Evolutionary conservation across 2,329 filamentous ascomycete species (phyloP), one percentile per base, ranked within the genome.

Genomic region (Seiridium cupressi): DNA sequence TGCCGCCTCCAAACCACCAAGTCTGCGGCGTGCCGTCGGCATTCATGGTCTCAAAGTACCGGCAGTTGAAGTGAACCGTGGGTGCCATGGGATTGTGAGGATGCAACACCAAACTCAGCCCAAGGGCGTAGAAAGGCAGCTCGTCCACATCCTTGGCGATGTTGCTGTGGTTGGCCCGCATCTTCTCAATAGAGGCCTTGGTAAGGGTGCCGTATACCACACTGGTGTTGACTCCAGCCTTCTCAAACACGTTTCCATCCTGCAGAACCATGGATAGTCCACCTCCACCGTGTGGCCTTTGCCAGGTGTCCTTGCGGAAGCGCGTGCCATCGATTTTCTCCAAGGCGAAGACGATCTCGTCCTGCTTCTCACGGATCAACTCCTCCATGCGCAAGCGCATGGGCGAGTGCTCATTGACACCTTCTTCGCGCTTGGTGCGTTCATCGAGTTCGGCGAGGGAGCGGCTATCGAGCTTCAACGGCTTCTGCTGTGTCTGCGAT

Each of bases 361-460:
- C 85, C 72, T 99, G 95, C 70, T 98, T 92, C 68, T 93, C 86
- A 75, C 95, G 95, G 76, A 98, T 96, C 73, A 98, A 91, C 69
- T 91, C 87, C 77, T 99, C 95, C 95, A 99, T 98, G 64, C 94
- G 92, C 60, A 99, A 84, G 59, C 95, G 93, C 94, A 99, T 98
- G 2, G 95, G 93, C 11, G 94, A 97, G 68, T 88, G 81, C 60
- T 88, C 84, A 53, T 83, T 89, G 55, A 98, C 84, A 64, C 87
- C 86, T 60, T 86, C 84, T 74, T 95, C 90, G 63, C 90, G 88
- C 77, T 95, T 97, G 66, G 86, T 84, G 63, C 92, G 83, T 64
- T 86, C 87, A 75, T 98, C 95, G 69, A 91, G 87, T 72, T 97
- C 91, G 68, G 92, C 93, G 66, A 97, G 91, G 46, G 89, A 85